Conservation (phyloP, 768 basidiomycete species). For the Mycena amicta region DNA sequence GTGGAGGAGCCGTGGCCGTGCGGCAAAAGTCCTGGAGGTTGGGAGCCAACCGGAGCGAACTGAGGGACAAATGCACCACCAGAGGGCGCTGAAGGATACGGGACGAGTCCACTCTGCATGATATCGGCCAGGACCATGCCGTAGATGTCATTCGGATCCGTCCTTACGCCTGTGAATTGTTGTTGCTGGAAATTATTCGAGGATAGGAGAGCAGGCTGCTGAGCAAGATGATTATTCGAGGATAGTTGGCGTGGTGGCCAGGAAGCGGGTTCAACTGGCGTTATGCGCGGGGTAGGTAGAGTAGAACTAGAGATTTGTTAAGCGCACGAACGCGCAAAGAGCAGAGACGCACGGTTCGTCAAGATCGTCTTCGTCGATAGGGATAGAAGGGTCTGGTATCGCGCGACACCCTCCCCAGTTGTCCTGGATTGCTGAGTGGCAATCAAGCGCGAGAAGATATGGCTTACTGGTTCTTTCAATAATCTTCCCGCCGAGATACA, state of each 20-base stretch:
- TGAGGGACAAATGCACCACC: too few species aligned
- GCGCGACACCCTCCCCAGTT: conserved; percentile 29
- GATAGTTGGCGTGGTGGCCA: background rate
- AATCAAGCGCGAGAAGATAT: too few species aligned
- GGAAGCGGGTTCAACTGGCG: conserved; percentile 43
- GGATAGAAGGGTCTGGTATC: conserved; percentile 4
- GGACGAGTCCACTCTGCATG: background rate
- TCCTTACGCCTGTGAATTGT: conserved; percentile 2
- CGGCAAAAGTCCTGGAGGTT: conserved; percentile 14
- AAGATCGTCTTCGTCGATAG: conserved; percentile 1
- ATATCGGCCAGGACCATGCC: conserved; percentile 4
- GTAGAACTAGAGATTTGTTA: conserved; percentile 64
- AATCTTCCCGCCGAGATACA: too few species aligned
- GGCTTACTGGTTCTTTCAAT: too few species aligned
- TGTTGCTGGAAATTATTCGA: background rate
- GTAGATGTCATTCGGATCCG: conserved; percentile 2
- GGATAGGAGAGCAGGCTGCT: conserved; percentile 1
- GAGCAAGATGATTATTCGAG: conserved; percentile 8
- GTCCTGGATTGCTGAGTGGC: conserved; percentile 13
- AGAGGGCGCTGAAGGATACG: background rate
- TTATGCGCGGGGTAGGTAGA: conserved; percentile 63
- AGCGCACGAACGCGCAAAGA: too few species aligned
- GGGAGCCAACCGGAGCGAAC: background rate
- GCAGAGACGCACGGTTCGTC: too few species aligned
- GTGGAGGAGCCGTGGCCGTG: background rate